These are phyloP conservation scores for Aspergillus amoenus DNA, from an alignment of 2,329 filamentous ascomycete species.

Conservation along the genomic window DNA sequence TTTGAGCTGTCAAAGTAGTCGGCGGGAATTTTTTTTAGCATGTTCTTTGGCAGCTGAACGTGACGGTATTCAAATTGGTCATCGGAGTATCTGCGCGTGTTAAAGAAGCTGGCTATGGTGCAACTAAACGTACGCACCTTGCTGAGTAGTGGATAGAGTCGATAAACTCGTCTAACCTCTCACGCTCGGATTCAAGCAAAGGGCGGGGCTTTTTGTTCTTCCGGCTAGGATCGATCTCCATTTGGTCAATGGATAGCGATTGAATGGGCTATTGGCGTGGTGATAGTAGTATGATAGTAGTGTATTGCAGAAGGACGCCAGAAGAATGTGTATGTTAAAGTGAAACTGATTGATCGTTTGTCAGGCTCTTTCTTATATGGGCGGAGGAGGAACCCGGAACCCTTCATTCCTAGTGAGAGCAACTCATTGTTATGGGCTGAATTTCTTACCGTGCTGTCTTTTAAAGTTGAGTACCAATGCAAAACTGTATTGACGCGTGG, in stretches of 20 bases:
- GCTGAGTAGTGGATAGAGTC: slow-evolving; percentile 95
- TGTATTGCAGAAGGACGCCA: too few relatives aligned
- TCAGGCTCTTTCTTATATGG: too few relatives aligned
- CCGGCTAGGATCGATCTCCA: slow-evolving; percentile 72
- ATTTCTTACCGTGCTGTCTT: neutral
- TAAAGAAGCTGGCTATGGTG: slow-evolving; percentile 16
- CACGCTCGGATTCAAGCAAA: slow-evolving; percentile 76
- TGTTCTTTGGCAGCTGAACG: slow-evolving; percentile 94
- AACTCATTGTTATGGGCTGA: too few relatives aligned
- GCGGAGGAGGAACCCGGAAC: too few relatives aligned
- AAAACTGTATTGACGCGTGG: neutral
- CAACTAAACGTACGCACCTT: slow-evolving; percentile 58
- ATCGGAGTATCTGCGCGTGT: slow-evolving; percentile 74
- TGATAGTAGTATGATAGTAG: neutral
- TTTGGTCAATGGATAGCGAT: slow-evolving; percentile 18
- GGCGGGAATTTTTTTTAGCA: slow-evolving; percentile 95
- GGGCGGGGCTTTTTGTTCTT: slow-evolving; percentile 84
- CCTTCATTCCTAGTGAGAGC: too few relatives aligned
- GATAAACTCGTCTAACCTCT: slow-evolving; percentile 83
- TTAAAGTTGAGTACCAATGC: neutral
- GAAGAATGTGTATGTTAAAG: too few relatives aligned
- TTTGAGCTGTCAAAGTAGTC: slow-evolving; percentile 88
- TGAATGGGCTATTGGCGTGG: neutral
- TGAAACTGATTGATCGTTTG: too few relatives aligned
- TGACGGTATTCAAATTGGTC: slow-evolving; percentile 94